These are phyloP conservation scores for Nigrograna mackinnonii DNA, from an alignment of 2,329 filamentous ascomycete genomes.

Conservation along the genomic window DNA sequence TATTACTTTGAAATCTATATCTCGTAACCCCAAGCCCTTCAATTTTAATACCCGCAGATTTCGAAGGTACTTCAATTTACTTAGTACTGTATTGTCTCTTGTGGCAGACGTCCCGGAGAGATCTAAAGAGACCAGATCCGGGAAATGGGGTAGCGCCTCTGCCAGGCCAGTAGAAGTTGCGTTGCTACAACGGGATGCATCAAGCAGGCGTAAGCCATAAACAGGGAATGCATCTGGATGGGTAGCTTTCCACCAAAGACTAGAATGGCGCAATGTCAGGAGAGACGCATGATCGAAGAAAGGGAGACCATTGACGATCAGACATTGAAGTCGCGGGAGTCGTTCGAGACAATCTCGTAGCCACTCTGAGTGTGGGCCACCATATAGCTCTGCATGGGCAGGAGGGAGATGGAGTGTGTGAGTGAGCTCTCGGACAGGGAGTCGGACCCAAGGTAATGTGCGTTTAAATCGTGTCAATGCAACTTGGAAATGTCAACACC, in stretches of 20 bases:
- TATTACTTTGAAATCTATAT: conserved; percentile 56
- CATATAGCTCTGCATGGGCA: conserved; percentile 64
- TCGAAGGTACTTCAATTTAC: conserved; percentile 49
- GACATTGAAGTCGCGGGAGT: conserved; percentile 61
- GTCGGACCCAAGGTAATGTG: conserved; percentile 57
- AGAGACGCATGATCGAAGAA: conserved; percentile 66
- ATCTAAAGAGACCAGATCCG: conserved; percentile 60
- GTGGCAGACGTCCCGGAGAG: conserved; percentile 58
- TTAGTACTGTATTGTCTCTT: conserved; percentile 53
- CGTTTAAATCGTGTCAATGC: conserved; percentile 63
- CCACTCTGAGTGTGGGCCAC: conserved; percentile 62
- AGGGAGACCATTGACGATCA: conserved; percentile 61
- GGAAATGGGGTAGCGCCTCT: conserved; percentile 56
- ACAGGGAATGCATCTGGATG: conserved; percentile 33
- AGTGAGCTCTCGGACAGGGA: conserved; percentile 57
- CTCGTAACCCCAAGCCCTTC: conserved; percentile 56
- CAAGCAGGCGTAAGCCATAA: conserved; percentile 57
- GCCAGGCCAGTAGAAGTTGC: conserved; percentile 59
- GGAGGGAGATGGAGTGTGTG: conserved; percentile 66
- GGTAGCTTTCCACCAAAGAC: conserved; percentile 22
- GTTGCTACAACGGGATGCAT: conserved; percentile 62
- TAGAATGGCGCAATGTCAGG: conserved; percentile 49
- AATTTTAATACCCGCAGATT: conserved; percentile 62
- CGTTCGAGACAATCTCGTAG: conserved; percentile 61
- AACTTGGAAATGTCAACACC: conserved; percentile 47